These are phyloP conservation scores for Colletotrichum gloeosporioides DNA, from an alignment of 2,329 filamentous ascomycete species.

Conservation along the genomic window DNA sequence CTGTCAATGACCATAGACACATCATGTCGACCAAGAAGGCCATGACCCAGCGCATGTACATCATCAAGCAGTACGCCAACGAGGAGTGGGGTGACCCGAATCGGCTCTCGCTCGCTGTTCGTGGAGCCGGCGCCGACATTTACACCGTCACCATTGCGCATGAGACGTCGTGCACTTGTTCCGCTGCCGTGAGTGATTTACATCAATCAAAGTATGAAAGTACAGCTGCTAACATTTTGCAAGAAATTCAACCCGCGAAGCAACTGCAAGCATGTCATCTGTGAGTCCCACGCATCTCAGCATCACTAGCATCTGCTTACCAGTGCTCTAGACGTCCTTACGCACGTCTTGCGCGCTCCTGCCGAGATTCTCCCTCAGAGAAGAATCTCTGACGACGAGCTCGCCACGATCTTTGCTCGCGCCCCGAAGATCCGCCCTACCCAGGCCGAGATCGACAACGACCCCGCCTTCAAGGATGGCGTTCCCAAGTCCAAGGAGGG, in stretches of 20 bases:
- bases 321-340: slow-evolving; percentile 6
- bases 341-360: slow-evolving; percentile 9
- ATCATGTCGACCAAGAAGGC: slow-evolving; percentile 1
- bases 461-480: slow-evolving; percentile 12
- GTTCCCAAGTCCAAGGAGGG: background rate
- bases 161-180: background rate
- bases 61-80: background rate
- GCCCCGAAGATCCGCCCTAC: slow-evolving; percentile 5
- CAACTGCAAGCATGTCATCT: slow-evolving; percentile 21
- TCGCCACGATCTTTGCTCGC: background rate
- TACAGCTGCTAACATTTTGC: background rate
- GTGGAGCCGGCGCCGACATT: background rate
- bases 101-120: background rate
- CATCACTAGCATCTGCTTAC: background rate
- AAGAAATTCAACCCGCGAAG: slow-evolving; percentile 3
- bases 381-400: background rate
- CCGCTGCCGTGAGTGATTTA: background rate
- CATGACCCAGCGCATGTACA: background rate
- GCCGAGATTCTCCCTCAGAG: slow-evolving; percentile 6
- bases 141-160: slow-evolving; percentile 2
- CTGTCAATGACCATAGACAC: background rate
- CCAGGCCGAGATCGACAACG: background rate
- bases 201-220: background rate
- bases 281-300: background rate
- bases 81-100: background rate